These are phyloP conservation scores for Lipomyces starkeyi DNA, from an alignment of 805 yeast species.

Conservation along the genomic window DNA sequence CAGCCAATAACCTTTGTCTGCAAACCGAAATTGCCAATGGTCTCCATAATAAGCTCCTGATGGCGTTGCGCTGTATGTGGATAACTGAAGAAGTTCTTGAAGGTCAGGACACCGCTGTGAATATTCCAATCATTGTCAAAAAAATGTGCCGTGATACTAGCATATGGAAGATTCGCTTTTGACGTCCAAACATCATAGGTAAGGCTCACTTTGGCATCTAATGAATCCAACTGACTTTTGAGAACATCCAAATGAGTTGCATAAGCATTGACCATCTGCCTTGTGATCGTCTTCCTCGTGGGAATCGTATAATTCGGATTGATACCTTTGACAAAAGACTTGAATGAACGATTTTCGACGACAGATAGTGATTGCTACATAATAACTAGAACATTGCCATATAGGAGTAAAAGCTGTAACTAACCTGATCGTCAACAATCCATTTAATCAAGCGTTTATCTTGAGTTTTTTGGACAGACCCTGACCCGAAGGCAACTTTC, in stretches of 20 bases:
- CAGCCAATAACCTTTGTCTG: conserved; percentile 9
- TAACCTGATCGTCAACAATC: conserved; percentile 10
- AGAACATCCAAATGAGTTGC: conserved; percentile 6
- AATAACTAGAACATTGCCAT: conserved; percentile 9
- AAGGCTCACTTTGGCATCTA: conserved; percentile 7
- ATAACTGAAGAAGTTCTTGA: conserved; percentile 4
- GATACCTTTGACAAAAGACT: conserved; percentile 9
- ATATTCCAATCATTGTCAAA: background rate
- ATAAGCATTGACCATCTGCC: background rate
- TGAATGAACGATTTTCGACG: conserved; percentile 11
- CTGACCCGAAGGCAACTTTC: conserved; percentile 1
- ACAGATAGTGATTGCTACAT: conserved; percentile 11
- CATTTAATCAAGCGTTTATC: conserved; percentile 8
- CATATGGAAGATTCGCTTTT: background rate
- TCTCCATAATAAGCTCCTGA: conserved; percentile 10
- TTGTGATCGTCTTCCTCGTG: conserved; percentile 8
- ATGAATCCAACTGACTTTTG: conserved; percentile 4
- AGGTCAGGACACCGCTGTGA: conserved; percentile 4
- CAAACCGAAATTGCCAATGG: conserved; percentile 1
- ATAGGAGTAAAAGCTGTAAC: conserved; percentile 7
- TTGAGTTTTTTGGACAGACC: conserved; percentile 4
- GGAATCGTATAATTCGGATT: conserved; percentile 5
- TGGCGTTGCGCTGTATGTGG: conserved; percentile 6
- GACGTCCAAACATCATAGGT: conserved; percentile 3
- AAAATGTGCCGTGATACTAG: conserved; percentile 8